Conservation (phyloP, 208 protist species). For the Wallacemonas sp. region DNA sequence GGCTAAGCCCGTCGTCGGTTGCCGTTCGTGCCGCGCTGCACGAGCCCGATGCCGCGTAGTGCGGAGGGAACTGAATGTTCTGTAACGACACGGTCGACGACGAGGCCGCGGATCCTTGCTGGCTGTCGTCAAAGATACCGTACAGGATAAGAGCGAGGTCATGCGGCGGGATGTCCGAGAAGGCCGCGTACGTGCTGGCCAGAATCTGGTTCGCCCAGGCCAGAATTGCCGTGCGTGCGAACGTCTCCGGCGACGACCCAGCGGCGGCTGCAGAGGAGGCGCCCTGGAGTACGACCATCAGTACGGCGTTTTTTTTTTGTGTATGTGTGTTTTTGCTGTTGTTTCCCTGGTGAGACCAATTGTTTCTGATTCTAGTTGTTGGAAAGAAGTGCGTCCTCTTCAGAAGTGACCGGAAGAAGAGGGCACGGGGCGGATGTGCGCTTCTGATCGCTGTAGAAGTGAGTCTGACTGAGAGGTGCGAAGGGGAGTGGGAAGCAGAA, state of each 20-base stretch:
- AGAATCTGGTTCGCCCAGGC: slow-evolving; percentile 64
- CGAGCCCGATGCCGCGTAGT: slow-evolving; percentile 6
- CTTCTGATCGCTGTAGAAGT: no score
- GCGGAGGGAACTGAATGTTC: slow-evolving; percentile 42
- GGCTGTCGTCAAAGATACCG: slow-evolving; percentile 32
- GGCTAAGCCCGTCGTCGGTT: neutral
- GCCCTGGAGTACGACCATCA: slow-evolving; percentile 7
- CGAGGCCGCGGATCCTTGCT: neutral
- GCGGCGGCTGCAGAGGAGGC: neutral
- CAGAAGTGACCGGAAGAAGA: no score
- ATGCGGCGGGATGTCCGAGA: slow-evolving; percentile 57
- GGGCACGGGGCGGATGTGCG: no score
- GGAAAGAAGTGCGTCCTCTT: no score
- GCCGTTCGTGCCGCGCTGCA: neutral
- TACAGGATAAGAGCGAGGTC: slow-evolving; percentile 74
- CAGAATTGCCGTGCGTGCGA: slow-evolving; percentile 60
- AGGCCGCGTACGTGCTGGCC: slow-evolving; percentile 29
- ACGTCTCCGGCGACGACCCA: slow-evolving; percentile 20
- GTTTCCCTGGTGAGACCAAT: no score
- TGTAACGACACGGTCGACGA: slow-evolving; percentile 33
- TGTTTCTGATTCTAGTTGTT: no score
- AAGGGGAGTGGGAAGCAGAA: no score
- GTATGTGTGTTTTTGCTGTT: no score
- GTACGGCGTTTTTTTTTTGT: neutral
- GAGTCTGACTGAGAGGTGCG: no score